Base-by-base conservation (phyloP, 768 basidiomycete species). In the Rhizopogon roseolus region DNA sequence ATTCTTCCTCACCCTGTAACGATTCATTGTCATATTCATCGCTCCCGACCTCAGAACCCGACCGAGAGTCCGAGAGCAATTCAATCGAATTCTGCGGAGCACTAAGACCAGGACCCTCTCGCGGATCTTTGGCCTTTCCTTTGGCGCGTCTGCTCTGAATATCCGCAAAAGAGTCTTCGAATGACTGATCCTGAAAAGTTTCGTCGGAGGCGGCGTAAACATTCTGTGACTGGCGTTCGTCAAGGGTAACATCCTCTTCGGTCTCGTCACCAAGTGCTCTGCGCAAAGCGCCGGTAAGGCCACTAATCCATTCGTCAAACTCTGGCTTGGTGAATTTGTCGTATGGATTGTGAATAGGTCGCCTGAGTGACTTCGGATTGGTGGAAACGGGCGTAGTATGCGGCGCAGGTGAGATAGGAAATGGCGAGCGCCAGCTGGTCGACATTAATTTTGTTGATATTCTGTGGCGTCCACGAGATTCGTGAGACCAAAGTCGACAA, bases 281-380 rank as follows among this genome's bases (percentile, higher is more conserved):
- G 54, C 76, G 76, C 28, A 89, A 69, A 49, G 80, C 72, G 55
- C 74, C 66, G 0, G 82, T 86, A 41, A 89, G 77, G 61, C 76
- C 82, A 59, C 74, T 77, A 60, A 89, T 84, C 82, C 82, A 89
- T 63, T 76, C 72, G 73, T 88, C 85, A 60, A 88, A 89, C 57
- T 88, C 80, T 1, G 73, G 70, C 62, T 82, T 76, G 1, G 84
- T 76, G 65, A 89, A 86, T 65, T 84, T 84, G 66, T 88, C 85
- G 64, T 83, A 89, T 1, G 87, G 87, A 61, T 89, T 89, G 50
- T 80, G 67, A 50, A 86, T 77, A 17, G 86, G 85, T 6, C 81
- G 69, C 17, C 76, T 74, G 17, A 63, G 60, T 1, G 51, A 43
- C 42, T 46, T 55, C 32, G 54, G 55, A 32, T 19, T 40, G 38